Conservation (phyloP, 192 early-diverging fungal species). For the Polychytrium aggregatum region DNA sequence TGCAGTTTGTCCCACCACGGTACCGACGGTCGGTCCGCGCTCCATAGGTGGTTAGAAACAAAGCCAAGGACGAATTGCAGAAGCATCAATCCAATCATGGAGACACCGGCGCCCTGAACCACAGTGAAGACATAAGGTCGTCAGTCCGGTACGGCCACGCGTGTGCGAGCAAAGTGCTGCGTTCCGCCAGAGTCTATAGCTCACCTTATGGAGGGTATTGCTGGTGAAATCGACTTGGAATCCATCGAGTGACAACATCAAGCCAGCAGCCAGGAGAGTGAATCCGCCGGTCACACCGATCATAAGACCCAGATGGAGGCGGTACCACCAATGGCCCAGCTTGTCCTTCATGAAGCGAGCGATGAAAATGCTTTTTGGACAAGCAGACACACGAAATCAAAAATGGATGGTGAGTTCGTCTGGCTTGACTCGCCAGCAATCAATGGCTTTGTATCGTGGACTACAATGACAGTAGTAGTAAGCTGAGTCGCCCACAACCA, state of each 20-base stretch:
- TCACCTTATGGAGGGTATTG: too few species aligned
- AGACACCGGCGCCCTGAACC: slow-evolving; percentile 23
- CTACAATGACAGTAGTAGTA: slow-evolving; percentile 10
- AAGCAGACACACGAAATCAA: neutral
- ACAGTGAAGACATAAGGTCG: too few species aligned
- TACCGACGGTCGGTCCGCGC: slow-evolving; percentile 10
- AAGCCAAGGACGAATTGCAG: slow-evolving; percentile 28
- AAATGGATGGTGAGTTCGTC: neutral
- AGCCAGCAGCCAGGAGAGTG: too few species aligned
- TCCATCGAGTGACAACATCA: slow-evolving; percentile 5
- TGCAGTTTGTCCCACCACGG: slow-evolving; percentile 36
- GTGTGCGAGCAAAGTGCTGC: too few species aligned
- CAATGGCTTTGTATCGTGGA: slow-evolving; percentile 2
- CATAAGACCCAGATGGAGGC: slow-evolving; percentile 22
- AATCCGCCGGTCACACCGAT: slow-evolving; percentile 1
- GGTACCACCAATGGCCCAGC: slow-evolving; percentile 32
- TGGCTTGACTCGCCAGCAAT: slow-evolving; percentile 2
- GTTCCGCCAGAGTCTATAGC: too few species aligned
- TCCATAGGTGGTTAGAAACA: slow-evolving; percentile 12
- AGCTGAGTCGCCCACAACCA: slow-evolving; percentile 1
- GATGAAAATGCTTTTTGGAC: slow-evolving; percentile 26
- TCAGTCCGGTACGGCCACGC: too few species aligned
- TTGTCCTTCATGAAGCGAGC: slow-evolving; percentile 28
- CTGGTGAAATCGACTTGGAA: neutral
- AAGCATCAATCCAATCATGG: slow-evolving; percentile 12